phyloP scores from a whole-genome alignment of 2,329 filamentous ascomycete genomes.

The Fusarium nygamai region DNA sequence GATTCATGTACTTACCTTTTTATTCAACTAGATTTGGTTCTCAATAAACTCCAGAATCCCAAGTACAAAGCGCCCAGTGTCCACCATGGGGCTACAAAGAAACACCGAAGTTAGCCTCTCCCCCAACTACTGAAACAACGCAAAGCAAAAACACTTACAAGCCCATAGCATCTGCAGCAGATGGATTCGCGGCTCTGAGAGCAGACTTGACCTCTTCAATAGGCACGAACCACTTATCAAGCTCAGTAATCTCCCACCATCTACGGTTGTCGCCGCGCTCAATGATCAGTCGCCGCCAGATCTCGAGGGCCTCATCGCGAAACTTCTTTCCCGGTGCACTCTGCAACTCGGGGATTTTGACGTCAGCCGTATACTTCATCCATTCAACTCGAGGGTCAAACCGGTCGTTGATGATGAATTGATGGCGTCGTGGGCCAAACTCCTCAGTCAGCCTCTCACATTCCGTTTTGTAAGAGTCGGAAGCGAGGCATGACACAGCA shows the following conservation, averaged over 20 bases:
- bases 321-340: background rate
- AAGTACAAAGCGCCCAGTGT: background rate
- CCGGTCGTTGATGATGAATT: background rate
- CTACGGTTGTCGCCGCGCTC: background rate
- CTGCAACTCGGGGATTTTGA: background rate
- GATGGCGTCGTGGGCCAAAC: background rate
- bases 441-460: background rate
- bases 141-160: background rate
- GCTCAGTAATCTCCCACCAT: constrained; percentile 8
- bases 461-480: background rate
- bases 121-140: fast-evolving
- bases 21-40: background rate
- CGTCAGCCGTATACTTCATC: background rate
- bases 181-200: background rate
- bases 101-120: background rate
- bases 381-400: constrained; percentile 23
- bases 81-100: too few relatives aligned
- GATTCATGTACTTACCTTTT: background rate
- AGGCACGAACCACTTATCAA: background rate
- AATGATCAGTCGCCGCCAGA: background rate
- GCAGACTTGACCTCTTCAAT: background rate
- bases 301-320: background rate
- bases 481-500: background rate
- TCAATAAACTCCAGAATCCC: too few relatives aligned
- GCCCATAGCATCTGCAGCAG: background rate